Evolutionary conservation across 352 stramenopile species (phyloP).

Genomic region (Poterioochromonas sp.): DNA sequence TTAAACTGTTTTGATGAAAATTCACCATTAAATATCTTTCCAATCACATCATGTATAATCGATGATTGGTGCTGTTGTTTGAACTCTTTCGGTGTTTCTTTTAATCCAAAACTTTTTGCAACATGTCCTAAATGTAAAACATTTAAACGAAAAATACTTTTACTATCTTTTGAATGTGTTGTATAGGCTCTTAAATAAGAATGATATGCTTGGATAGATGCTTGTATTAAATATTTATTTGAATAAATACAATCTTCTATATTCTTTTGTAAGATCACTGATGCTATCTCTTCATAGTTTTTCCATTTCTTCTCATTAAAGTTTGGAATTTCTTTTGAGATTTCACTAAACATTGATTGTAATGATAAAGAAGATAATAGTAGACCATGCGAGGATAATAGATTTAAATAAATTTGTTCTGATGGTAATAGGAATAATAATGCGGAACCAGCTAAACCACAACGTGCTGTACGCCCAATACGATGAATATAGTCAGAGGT

Average conservation of each 20-base stretch:
- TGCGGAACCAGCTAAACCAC: constrained; percentile 70
- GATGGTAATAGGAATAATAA: constrained; percentile 92
- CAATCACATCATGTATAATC: constrained; percentile 1
- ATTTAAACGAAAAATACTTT: constrained; percentile 79
- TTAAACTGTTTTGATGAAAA: neutral
- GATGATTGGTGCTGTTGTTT: neutral
- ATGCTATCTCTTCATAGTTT: constrained; percentile 23
- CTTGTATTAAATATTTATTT: constrained; percentile 57
- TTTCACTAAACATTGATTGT: constrained; percentile 56
- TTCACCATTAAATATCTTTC: constrained; percentile 26
- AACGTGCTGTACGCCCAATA: constrained; percentile 62
- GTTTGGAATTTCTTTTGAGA: constrained; percentile 27
- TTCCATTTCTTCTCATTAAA: constrained; percentile 26
- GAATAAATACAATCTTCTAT: constrained; percentile 9
- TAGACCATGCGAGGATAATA: constrained; percentile 71
- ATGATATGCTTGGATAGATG: constrained; percentile 75
- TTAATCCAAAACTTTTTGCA: constrained; percentile 76
- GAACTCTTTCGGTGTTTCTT: constrained; percentile 8
- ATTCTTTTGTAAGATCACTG: constrained; percentile 19
- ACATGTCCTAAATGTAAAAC: constrained; percentile 84
- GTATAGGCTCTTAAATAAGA: constrained; percentile 83
- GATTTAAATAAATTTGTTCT: constrained; percentile 83
- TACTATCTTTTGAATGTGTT: constrained; percentile 73
- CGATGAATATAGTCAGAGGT: constrained; percentile 73
- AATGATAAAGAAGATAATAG: constrained; percentile 66